These are phyloP conservation scores for Epichloe elymi DNA, from an alignment of 2,329 filamentous ascomycete species.

Conservation along the genomic window DNA sequence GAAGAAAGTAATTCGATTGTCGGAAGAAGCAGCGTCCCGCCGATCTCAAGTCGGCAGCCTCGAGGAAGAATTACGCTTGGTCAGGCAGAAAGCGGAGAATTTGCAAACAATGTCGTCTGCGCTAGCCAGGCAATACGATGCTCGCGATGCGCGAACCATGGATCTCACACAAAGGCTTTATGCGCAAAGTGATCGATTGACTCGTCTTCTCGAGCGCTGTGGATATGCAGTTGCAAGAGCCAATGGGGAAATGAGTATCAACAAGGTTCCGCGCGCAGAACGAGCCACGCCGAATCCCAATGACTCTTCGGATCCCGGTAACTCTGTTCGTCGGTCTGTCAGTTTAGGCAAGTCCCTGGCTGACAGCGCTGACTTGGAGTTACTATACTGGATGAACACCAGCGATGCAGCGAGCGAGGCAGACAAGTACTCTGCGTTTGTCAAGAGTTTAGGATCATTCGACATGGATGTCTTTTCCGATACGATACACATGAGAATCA, in stretches of 20 bases:
- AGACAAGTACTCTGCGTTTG: conserved; percentile 60
- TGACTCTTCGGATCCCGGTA: conserved; percentile 43
- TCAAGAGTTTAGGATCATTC: conserved; percentile 62
- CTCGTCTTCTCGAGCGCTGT: conserved; percentile 69
- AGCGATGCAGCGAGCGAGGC: conserved; percentile 53
- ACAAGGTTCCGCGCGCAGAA: conserved; percentile 52
- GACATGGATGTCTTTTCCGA: conserved; percentile 77
- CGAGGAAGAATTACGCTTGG: conserved; percentile 59
- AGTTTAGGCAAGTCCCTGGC: conserved; percentile 40
- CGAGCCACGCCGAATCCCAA: conserved; percentile 40
- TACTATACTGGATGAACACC: conserved; percentile 73
- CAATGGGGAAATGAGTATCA: conserved; percentile 59
- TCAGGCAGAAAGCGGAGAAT: conserved; percentile 50
- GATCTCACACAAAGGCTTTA: conserved; percentile 77
- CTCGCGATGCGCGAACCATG: conserved; percentile 59
- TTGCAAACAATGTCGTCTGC: conserved; percentile 38
- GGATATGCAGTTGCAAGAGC: conserved; percentile 72
- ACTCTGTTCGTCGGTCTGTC: conserved; percentile 40
- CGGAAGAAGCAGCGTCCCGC: conserved; percentile 59
- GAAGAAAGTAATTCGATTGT: conserved; percentile 50
- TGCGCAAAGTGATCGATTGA: conserved; percentile 71
- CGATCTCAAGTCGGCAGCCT: conserved; percentile 63
- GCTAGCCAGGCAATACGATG: conserved; percentile 47
- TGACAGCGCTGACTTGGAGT: conserved; percentile 53
- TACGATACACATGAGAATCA: conserved; percentile 74